Percentiles rank a stretch among this genome's conserved stretches.
Evolutionary conservation across 208 protist species (phyloP).

Genomic region (Wallacemonas sp.): DNA sequence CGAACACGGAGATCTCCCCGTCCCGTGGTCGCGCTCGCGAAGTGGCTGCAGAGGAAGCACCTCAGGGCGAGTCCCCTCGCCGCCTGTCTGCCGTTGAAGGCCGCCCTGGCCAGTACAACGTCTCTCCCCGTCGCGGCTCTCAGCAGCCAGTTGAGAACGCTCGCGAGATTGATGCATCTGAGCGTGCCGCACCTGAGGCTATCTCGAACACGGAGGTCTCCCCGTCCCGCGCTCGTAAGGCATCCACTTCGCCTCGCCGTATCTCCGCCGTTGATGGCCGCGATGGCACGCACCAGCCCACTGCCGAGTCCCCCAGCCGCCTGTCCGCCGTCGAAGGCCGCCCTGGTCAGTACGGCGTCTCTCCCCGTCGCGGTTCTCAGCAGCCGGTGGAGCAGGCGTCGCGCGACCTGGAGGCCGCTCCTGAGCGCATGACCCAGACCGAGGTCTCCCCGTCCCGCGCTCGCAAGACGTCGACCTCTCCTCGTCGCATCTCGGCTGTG

Average conservation of each 20-base stretch:
- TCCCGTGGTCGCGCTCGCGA: constrained; percentile 6
- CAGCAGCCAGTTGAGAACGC: background rate
- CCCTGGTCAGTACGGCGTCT: constrained; percentile 5
- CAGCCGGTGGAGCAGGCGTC: background rate
- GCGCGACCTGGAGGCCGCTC: background rate
- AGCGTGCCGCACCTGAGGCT: background rate
- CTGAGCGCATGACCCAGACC: constrained; percentile 5
- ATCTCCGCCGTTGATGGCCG: constrained; percentile 4
- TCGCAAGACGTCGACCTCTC: constrained; percentile 13
- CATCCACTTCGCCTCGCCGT: constrained; percentile 1
- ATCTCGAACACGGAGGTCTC: constrained; percentile 13
- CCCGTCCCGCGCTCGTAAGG: constrained; percentile 3
- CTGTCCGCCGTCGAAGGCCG: constrained; percentile 7
- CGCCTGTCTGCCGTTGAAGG: background rate
- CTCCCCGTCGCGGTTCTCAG: constrained; percentile 3
- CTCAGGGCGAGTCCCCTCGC: background rate
- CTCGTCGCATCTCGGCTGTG: constrained; percentile 10
- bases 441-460: constrained; percentile 5
- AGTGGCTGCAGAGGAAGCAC: background rate
- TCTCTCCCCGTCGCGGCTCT: background rate
- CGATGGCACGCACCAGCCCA: background rate
- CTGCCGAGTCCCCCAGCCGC: background rate
- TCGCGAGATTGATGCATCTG: background rate
- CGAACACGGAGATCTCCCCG: constrained; percentile 4
- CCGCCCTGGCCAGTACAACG: background rate